Evolutionary conservation across 768 basidiomycete species (phyloP), one percentile per base, ranked within the genome.

Genomic region (Termitomyces sp.): DNA sequence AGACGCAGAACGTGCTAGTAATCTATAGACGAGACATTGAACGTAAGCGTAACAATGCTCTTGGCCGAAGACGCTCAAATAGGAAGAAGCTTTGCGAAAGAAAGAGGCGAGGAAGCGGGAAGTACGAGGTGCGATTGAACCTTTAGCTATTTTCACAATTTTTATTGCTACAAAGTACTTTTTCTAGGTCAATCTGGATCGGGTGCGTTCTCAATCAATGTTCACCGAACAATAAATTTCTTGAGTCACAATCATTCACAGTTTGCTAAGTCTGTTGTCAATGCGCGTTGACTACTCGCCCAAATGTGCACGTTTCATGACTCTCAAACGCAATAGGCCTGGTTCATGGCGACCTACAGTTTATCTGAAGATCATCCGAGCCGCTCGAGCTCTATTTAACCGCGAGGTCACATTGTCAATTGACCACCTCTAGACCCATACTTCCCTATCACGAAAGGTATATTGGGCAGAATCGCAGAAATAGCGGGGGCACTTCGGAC

Each of bases 11-110:
- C 48, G 55, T 32, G 35, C 57, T 50, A 62, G 59, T 38, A 55
- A 53, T 22, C 46, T 58, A 62, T 60, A 43, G 61, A 60, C 21
- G 55, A 62, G 42, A 51, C 17, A n/a, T 41, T 60, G 38, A 62
- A 60, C 55, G 61, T 60, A 30, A 52, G 47, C 2, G 4, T n/a
- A 24, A 10, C 24, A 34, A n/a, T 26, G 24, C 1, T 22, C 30
- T 11, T 38, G 3, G 28, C 30, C 21, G 15, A 37, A 19, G 19
- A 35, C 28, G 6, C n/a, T 38, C 21, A 28, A 19, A 37, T 15
- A 62, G 57, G 59, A 62, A 46, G 59, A 60, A 41, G 51, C 30
- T 32, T 32, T 44, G 30, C 52, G 53, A 26, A 59, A 53, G 48
- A 53, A 57, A 42, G 61, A 60, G 38, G 45, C 42, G 2, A 45